These are phyloP conservation scores for Stagonosporopsis chrysanthemi DNA, from an alignment of 2,329 filamentous ascomycete genomes.

Conservation along the genomic window DNA sequence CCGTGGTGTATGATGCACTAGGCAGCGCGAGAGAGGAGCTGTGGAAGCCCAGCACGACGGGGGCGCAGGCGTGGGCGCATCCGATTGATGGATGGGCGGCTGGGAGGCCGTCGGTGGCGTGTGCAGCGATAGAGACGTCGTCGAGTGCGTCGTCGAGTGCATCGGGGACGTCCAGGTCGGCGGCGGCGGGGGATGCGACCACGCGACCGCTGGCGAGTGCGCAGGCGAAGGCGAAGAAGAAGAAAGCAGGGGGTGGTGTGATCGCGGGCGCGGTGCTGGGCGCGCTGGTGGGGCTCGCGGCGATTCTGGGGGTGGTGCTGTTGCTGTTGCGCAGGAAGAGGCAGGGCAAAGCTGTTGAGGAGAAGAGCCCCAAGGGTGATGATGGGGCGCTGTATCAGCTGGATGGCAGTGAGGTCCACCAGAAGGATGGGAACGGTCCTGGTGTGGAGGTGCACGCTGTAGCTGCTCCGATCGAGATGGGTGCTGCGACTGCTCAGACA, in stretches of 20 bases:
- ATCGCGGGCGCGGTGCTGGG: conserved; percentile 14
- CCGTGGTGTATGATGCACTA: conserved; percentile 6
- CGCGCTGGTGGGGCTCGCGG: conserved; percentile 1
- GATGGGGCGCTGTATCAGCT: not conserved
- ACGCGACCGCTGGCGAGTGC: not conserved
- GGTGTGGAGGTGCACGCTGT: conserved; percentile 1
- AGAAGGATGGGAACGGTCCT: not conserved
- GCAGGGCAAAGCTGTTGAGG: not conserved
- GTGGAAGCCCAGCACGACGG: conserved; percentile 11
- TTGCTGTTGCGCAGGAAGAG: not conserved
- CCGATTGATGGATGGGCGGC: conserved; percentile 19
- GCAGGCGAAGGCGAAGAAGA: not conserved
- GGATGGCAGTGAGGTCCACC: not conserved
- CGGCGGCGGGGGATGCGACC: no score
- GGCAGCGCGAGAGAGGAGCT: not conserved
- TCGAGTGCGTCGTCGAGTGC: not conserved
- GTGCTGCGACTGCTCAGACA: not conserved
- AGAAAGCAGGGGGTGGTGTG: not conserved
- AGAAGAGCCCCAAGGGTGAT: not conserved
- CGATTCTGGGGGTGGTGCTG: conserved; percentile 1
- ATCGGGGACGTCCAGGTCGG: not conserved
- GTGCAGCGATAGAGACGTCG: not conserved
- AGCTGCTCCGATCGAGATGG: not conserved
- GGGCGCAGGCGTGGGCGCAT: conserved; percentile 16
- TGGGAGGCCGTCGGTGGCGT: not conserved